Conservation (phyloP, 2,329 filamentous ascomycete species). For the Aspergillus uvarum region DNA sequence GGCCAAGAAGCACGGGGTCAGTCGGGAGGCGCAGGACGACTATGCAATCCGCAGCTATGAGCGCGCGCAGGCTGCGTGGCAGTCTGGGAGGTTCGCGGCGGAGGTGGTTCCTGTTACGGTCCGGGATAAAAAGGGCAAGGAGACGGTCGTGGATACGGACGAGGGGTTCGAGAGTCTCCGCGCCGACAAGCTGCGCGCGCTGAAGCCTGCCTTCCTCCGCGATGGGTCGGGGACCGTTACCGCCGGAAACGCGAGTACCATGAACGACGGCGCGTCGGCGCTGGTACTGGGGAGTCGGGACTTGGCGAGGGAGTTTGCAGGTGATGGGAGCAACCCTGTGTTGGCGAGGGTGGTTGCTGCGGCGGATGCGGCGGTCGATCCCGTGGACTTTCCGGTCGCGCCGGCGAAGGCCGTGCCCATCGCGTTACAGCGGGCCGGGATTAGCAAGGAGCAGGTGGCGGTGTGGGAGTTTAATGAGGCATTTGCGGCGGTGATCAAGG, state of each 20-base stretch:
- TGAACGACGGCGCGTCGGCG: constrained; percentile 93
- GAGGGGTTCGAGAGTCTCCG: constrained; percentile 89
- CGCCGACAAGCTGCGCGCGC: constrained; percentile 75
- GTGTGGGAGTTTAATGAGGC: constrained; percentile 99
- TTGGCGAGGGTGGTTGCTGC: constrained; percentile 83
- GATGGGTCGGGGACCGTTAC: constrained; percentile 88
- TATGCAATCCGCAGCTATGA: constrained; percentile 89
- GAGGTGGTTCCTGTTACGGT: constrained; percentile 89
- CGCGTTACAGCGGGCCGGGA: constrained; percentile 82
- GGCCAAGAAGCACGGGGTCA: constrained; percentile 79
- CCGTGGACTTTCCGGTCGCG: constrained; percentile 92
- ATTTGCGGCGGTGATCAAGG: constrained; percentile 92
- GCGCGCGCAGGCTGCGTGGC: constrained; percentile 87
- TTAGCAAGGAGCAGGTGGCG: constrained; percentile 86
- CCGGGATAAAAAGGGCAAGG: constrained; percentile 73
- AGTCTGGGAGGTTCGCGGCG: constrained; percentile 75
- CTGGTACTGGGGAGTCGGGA: too few relatives aligned
- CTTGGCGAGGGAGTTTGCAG: constrained; percentile 75
- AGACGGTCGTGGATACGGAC: constrained; percentile 74
- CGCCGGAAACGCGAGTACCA: constrained; percentile 87
- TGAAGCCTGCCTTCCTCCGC: constrained; percentile 88
- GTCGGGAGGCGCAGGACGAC: constrained; percentile 82
- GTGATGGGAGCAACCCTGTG: constrained; percentile 64
- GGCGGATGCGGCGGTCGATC: constrained; percentile 85
- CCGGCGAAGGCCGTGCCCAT: constrained; percentile 90